Evolutionary conservation across 306 rosid genomes (phyloP).

Genomic region (Glycine latifolia): DNA sequence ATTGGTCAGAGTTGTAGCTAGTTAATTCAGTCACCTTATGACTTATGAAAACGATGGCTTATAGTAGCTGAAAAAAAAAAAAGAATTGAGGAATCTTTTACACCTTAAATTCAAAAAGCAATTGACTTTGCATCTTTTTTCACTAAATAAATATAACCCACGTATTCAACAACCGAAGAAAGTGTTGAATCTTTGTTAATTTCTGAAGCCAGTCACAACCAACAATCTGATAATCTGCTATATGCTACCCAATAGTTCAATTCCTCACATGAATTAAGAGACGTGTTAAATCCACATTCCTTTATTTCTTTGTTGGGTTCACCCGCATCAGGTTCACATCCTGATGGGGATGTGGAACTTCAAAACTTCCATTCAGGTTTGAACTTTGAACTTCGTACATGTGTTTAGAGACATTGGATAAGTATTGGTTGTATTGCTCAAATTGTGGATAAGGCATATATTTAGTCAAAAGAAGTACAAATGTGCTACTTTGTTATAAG

Average conservation of each 20-base stretch:
- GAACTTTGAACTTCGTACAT: slow-evolving; percentile 7
- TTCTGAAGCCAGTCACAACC: background rate
- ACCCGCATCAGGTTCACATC: background rate
- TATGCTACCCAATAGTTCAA: slow-evolving; percentile 9
- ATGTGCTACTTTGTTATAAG: background rate
- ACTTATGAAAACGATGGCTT: slow-evolving; percentile 26
- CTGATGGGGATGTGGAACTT: slow-evolving; percentile 31
- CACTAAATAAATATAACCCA: slow-evolving; percentile 16
- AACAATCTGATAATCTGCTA: slow-evolving; percentile 10
- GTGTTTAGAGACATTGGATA: slow-evolving; percentile 30
- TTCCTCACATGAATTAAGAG: slow-evolving; percentile 24
- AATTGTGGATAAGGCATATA: background rate
- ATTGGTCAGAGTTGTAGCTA: background rate
- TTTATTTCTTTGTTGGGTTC: background rate
- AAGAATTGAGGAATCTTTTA: slow-evolving; percentile 11
- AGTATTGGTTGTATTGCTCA: background rate
- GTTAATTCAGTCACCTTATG: slow-evolving; percentile 14
- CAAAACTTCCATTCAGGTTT: background rate
- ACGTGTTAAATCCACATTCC: slow-evolving; percentile 40
- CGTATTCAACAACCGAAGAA: background rate
- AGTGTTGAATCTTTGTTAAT: slow-evolving; percentile 1
- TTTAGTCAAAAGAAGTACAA: slow-evolving; percentile 12
- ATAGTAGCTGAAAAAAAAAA: background rate
- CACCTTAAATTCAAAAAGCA: slow-evolving; percentile 33
- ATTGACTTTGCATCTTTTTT: slow-evolving; percentile 14